Percentiles rank a stretch among this genome's conserved stretches.
These are phyloP conservation scores for Polytolypa hystricis DNA, from an alignment of 2,329 filamentous ascomycete species.

Conservation along the genomic window DNA sequence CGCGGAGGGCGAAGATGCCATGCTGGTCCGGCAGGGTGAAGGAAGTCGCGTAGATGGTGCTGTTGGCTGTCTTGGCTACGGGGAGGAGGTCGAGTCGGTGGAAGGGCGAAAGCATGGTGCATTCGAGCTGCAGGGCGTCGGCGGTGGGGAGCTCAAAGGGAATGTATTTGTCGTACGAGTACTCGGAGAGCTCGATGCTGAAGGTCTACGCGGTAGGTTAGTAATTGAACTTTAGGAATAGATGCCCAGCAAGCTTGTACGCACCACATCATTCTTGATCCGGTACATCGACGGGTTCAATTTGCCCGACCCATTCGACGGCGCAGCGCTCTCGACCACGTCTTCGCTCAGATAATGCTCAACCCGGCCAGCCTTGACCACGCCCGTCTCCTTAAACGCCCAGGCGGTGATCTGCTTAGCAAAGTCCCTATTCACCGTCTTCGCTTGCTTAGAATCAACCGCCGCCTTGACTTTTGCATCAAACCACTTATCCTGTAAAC, in stretches of 20 bases:
- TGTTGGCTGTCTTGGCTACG: slow-evolving; percentile 48
- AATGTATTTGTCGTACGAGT: slow-evolving; percentile 58
- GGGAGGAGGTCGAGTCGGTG: slow-evolving; percentile 67
- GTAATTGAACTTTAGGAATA: slow-evolving; percentile 9
- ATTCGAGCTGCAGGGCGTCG: slow-evolving; percentile 84
- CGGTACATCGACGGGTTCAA: slow-evolving; percentile 80
- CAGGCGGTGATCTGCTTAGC: slow-evolving; percentile 78
- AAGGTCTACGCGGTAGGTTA: slow-evolving; percentile 52
- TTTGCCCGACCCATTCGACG: slow-evolving; percentile 34
- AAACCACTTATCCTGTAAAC: slow-evolving; percentile 83
- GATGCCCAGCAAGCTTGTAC: slow-evolving; percentile 30
- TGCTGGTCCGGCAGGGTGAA: slow-evolving; percentile 93
- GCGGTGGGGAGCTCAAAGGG: slow-evolving; percentile 59
- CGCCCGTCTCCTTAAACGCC: slow-evolving; percentile 90
- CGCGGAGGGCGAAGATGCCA: slow-evolving; percentile 95
- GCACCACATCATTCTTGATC: slow-evolving; percentile 91
- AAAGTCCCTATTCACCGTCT: slow-evolving; percentile 73
- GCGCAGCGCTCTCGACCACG: slow-evolving; percentile 41
- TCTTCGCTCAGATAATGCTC: slow-evolving; percentile 57
- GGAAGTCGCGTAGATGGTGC: slow-evolving; percentile 59
- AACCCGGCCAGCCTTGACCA: slow-evolving; percentile 72
- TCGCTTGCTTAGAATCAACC: slow-evolving; percentile 42
- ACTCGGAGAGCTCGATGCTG: slow-evolving; percentile 81
- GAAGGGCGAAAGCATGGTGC: slow-evolving; percentile 97
- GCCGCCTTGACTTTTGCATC: slow-evolving; percentile 59